Conservation (phyloP, 331 rosid genomes). For the Arachis monticola region DNA sequence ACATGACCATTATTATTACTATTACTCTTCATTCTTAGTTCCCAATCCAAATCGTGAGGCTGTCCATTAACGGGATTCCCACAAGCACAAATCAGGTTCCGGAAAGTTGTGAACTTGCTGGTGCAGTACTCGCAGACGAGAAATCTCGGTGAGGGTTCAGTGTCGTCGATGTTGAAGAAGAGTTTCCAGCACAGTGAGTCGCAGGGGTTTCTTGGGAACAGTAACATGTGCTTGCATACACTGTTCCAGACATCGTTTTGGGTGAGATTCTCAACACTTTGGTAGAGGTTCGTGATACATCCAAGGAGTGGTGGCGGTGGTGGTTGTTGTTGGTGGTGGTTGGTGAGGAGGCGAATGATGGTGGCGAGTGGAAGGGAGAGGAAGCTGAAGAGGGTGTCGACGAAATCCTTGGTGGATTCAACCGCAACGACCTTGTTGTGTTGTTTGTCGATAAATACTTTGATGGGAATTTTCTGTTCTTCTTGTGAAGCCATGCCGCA, state of each 20-base stretch:
- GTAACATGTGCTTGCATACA: conserved; percentile 37
- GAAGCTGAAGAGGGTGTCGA: conserved; percentile 42
- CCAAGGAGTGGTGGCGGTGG: neutral
- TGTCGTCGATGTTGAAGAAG: conserved; percentile 28
- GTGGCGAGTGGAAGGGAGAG: conserved; percentile 35
- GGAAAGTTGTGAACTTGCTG: conserved; percentile 4
- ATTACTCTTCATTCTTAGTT: neutral
- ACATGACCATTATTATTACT: too few species aligned
- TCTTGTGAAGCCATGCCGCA: conserved; percentile 31
- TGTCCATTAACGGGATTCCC: neutral
- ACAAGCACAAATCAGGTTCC: conserved; percentile 2
- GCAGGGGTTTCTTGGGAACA: conserved; percentile 26
- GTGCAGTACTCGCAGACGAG: conserved; percentile 31
- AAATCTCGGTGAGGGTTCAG: neutral
- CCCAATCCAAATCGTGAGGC: conserved; percentile 27
- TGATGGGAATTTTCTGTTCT: conserved; percentile 29
- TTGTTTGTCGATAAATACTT: conserved; percentile 36
- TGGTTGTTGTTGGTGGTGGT: neutral
- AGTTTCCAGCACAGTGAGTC: conserved; percentile 22
- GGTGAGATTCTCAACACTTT: conserved; percentile 27
- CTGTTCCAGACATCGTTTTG: neutral
- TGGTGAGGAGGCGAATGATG: conserved; percentile 29
- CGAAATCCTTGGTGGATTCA: conserved; percentile 34
- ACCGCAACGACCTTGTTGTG: conserved; percentile 24
- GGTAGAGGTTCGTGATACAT: conserved; percentile 36